Evolutionary conservation across 2,329 filamentous ascomycete species (phyloP).

Genomic region (Teratosphaeria destructans): DNA sequence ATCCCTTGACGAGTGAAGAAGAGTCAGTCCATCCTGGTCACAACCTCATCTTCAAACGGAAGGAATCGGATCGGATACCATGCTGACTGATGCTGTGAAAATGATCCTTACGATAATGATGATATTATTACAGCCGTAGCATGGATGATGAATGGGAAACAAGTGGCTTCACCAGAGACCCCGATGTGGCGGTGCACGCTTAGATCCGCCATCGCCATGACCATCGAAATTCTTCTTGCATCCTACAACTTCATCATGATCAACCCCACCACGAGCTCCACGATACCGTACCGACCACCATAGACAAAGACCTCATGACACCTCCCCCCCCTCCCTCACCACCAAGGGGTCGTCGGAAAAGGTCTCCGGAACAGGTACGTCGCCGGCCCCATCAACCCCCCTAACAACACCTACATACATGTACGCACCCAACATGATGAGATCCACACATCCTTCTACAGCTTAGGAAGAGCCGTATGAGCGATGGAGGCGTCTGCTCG

Average conservation of each 20-base stretch:
- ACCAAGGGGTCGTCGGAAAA: not conserved
- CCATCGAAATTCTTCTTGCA: not conserved
- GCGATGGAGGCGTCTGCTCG: conserved; percentile 36
- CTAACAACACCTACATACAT: not conserved
- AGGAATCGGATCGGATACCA: not conserved
- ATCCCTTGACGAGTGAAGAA: no score
- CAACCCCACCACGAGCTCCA: not conserved
- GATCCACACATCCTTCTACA: conserved; percentile 22
- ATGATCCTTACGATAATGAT: no score
- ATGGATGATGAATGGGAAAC: no score
- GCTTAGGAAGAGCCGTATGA: conserved; percentile 44
- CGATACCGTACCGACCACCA: not conserved
- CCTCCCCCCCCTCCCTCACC: no score
- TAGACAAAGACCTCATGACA: not conserved
- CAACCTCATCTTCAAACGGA: not conserved
- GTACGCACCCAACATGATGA: conserved; percentile 22
- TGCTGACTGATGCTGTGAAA: no score
- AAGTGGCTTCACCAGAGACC: not conserved
- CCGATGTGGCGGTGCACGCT: not conserved
- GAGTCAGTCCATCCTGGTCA: not conserved
- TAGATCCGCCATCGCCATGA: not conserved
- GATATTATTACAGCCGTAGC: not conserved
- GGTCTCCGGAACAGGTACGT: not conserved
- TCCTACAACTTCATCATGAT: not conserved
- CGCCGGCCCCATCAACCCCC: not conserved